Conservation (phyloP, 306 rosid genomes). For the Hippophae tibetana region DNA sequence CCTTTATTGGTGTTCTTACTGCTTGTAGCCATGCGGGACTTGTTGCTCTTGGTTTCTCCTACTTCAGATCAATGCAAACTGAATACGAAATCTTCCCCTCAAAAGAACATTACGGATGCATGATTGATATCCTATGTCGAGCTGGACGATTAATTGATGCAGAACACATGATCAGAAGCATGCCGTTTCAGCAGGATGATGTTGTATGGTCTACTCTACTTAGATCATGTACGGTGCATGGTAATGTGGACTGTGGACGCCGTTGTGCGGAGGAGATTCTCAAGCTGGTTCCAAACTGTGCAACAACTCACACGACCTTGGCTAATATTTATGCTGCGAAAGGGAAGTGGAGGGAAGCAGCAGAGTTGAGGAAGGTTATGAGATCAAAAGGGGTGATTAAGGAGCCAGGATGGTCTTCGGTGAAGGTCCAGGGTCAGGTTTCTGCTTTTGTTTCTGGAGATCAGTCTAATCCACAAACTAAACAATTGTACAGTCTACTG, state of each 20-base stretch:
- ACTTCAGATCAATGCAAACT: conserved; percentile 39
- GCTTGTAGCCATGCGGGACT: conserved; percentile 81
- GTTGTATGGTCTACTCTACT: conserved; percentile 81
- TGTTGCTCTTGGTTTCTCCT: conserved; percentile 61
- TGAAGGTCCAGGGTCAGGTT: conserved; percentile 40
- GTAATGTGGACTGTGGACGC: conserved; percentile 56
- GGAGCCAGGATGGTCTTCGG: conserved; percentile 86
- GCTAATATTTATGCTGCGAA: conserved; percentile 61
- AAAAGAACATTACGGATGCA: conserved; percentile 71
- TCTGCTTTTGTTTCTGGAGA: conserved; percentile 59
- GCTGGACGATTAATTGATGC: conserved; percentile 64
- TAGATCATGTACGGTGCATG: conserved; percentile 55
- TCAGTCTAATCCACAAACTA: conserved; percentile 45
- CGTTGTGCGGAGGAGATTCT: conserved; percentile 56
- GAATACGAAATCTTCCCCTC: conserved; percentile 45
- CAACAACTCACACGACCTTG: conserved; percentile 58
- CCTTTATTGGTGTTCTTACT: conserved; percentile 61
- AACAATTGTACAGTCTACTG: conserved; percentile 37
- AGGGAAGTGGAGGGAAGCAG: conserved; percentile 70
- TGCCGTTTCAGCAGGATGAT: conserved; percentile 54
- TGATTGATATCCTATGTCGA: conserved; percentile 77
- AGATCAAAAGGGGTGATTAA: conserved; percentile 65
- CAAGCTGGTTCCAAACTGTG: conserved; percentile 49
- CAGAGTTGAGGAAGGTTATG: conserved; percentile 55
- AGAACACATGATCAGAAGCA: conserved; percentile 46